A percentile compares a stretch with the other conserved stretches of the same genome.
phyloP scores from a whole-genome alignment of 176 grass and related monocot genomes.

The Musa schizocarpa region DNA sequence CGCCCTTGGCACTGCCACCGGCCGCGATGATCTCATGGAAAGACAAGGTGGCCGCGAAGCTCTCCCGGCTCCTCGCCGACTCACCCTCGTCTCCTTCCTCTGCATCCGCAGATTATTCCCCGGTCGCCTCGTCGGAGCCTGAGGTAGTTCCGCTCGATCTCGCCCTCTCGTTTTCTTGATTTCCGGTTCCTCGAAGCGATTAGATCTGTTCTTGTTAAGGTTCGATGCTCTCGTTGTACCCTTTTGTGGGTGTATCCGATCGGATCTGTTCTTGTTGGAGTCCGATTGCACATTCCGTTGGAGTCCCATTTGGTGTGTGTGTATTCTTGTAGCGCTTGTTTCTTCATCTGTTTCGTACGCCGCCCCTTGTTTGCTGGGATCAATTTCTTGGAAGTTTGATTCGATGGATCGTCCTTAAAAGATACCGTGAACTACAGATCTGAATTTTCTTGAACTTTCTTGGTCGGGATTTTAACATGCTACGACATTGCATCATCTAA shows the following conservation, averaged over 20 bases:
- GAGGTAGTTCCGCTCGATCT: neutral
- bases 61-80: constrained; percentile 22
- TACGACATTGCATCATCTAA: too few relatives aligned
- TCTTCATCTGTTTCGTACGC: neutral
- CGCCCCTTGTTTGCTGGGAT: too few relatives aligned
- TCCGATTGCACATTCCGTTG: neutral
- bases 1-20: neutral
- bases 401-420: too few relatives aligned
- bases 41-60: constrained; percentile 40
- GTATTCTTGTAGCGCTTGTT: neutral
- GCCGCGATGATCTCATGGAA: constrained; percentile 44
- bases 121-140: neutral
- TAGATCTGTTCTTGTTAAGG: neutral
- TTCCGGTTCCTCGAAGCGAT: too few relatives aligned
- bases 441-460: too few relatives aligned
- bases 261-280: neutral
- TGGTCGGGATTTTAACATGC: too few relatives aligned
- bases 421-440: too few relatives aligned
- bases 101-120: neutral
- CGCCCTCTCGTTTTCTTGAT: neutral
- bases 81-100: neutral
- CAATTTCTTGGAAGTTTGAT: too few relatives aligned
- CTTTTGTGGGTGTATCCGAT: too few relatives aligned
- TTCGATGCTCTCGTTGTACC: too few relatives aligned
- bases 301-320: neutral